Conservation (phyloP, 129 eudicot species). For the Escallonia herrerae region DNA sequence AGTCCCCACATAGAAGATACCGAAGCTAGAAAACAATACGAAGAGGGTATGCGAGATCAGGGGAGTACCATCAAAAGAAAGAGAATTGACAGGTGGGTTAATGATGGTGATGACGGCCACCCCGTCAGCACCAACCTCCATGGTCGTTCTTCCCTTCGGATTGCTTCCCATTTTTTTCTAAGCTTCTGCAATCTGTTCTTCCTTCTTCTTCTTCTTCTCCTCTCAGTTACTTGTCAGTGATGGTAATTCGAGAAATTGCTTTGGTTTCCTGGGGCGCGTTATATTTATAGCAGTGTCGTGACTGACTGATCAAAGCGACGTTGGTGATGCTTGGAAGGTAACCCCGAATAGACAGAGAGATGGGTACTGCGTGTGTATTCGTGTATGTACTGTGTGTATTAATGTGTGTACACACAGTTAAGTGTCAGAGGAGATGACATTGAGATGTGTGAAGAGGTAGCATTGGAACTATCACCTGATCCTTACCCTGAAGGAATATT, state of each 20-base stretch:
- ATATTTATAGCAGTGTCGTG: conserved; percentile 4
- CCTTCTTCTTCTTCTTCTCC: too few species aligned
- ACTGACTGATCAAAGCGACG: not conserved
- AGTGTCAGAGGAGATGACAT: too few species aligned
- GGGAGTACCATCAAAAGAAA: conserved; percentile 72
- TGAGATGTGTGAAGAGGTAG: too few species aligned
- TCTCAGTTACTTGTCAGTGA: conserved; percentile 2
- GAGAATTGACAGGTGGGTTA: conserved; percentile 98
- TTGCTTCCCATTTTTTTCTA: conserved; percentile 28
- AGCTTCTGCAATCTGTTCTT: not conserved
- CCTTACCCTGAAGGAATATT: too few species aligned
- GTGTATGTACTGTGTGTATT: too few species aligned
- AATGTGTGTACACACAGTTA: too few species aligned
- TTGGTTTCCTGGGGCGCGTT: not conserved
- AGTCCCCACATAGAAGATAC: not conserved
- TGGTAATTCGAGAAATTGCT: not conserved
- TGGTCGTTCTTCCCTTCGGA: conserved; percentile 51
- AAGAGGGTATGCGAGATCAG: not conserved
- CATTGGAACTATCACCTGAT: too few species aligned
- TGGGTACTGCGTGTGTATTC: too few species aligned
- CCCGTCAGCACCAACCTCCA: conserved; percentile 92
- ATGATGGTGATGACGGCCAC: conserved; percentile 87
- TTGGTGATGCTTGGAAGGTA: not conserved
- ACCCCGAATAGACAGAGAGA: too few species aligned
- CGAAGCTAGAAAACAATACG: not conserved